Conservation (phyloP, 495 filamentous ascomycete genomes). For the Pseudomonodictys pantanalensis region DNA sequence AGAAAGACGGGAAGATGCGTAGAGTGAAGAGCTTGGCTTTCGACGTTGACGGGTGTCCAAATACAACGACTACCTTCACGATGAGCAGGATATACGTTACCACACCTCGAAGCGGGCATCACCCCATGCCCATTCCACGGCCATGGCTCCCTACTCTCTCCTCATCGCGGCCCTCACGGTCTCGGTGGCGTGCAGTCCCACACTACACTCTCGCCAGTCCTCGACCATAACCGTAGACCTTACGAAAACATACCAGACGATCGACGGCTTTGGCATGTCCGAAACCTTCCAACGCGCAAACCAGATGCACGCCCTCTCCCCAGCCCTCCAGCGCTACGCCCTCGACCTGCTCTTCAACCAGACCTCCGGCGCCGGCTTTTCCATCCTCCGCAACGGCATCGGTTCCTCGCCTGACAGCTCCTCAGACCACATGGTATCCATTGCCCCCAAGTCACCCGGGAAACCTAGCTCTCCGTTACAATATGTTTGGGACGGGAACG, state of each 20-base stretch:
- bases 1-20: neutral
- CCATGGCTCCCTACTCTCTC: conserved; percentile 1
- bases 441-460: conserved; percentile 24
- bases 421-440: conserved; percentile 48
- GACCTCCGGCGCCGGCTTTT: conserved; percentile 26
- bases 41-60: neutral
- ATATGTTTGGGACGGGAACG: conserved; percentile 30
- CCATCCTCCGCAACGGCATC: conserved; percentile 31
- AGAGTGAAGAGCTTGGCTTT: neutral
- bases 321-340: conserved; percentile 33
- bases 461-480: conserved; percentile 19
- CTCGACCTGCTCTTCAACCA: conserved; percentile 32
- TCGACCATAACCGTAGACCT: conserved; percentile 27
- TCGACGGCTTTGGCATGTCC: conserved; percentile 28
- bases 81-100: too few relatives aligned
- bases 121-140: neutral
- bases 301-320: conserved; percentile 47
- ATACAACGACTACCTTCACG: neutral
- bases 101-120: too few relatives aligned
- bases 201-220: conserved; percentile 2
- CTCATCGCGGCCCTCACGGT: conserved; percentile 1
- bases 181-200: neutral
- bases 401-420: conserved; percentile 16
- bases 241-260: conserved; percentile 28
- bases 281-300: conserved; percentile 32